Evolutionary conservation across 176 grass and related monocot species (phyloP), one percentile per base, ranked within the genome.

Genomic region (Olyra latifolia): DNA sequence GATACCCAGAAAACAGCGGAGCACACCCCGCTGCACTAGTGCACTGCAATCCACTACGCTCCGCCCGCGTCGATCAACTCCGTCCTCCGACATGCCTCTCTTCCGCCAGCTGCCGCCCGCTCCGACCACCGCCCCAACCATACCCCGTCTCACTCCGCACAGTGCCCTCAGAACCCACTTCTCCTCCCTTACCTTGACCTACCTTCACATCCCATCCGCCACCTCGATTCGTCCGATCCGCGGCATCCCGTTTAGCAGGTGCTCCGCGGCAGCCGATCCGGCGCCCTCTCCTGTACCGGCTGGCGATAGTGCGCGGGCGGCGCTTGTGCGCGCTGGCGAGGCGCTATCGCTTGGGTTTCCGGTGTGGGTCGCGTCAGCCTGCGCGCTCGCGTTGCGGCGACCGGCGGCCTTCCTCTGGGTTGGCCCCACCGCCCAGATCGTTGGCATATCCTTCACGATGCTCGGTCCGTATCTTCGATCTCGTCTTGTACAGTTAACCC

Each of bases 381-480:
- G 89, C 64, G 60, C 78, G 13, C 4, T 97, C 16, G 91, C 91
- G 15, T 79, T 97, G 7, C 90, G 91, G 87, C 71, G 87, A 13
- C 94, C 94, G 20, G 50, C 79, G 0, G 7, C 83, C 22, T 97
- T 97, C 70, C 91, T 90, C 67, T 94, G 94, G 94, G 94, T 91
- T 25, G 40, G 80, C 9, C 67, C 83, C 38, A 67, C 43, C n/a
- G 82, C 80, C 16, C 91, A 90, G 87, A 86, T 97, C 48, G 1
- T 92, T 57, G 87, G 91, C 22, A 2, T 97, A 68, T 90, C 87
- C 44, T 68, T 97, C 80, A 94, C 91, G n/a, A 94, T 97, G 91
- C 91, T 94, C 4, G 91, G 94, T 94, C 10, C 45, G 56, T 53
- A 23, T 45, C n/a, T 39, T 47, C 22, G 24, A 10, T 16, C n/a